These are phyloP conservation scores for Phaeoacremonium minimum DNA, from an alignment of 2,329 filamentous ascomycete genomes.

Conservation along the genomic window DNA sequence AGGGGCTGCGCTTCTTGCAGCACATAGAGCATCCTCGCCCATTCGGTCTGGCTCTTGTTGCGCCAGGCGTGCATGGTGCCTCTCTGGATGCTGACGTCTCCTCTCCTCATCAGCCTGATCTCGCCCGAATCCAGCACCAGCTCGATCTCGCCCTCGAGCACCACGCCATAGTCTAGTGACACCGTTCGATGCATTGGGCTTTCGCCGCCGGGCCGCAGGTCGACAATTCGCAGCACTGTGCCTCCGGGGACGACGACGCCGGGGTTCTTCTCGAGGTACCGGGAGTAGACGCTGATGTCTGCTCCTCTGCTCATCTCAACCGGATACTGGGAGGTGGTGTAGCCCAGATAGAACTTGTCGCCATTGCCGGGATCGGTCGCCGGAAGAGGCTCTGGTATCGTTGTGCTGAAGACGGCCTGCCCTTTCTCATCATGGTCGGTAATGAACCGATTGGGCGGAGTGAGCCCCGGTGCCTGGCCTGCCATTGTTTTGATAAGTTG, in stretches of 20 bases:
- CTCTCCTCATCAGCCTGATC: conserved; percentile 31
- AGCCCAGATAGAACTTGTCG: conserved; percentile 24
- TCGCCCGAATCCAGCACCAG: conserved; percentile 42
- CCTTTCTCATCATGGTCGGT: conserved; percentile 27
- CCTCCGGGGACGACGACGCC: conserved; percentile 42
- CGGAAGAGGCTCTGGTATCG: conserved; percentile 16
- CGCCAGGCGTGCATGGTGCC: conserved; percentile 39
- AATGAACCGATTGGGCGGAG: conserved; percentile 19
- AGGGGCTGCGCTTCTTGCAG: conserved; percentile 20
- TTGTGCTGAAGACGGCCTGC: conserved; percentile 25
- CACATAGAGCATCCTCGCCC: conserved; percentile 34
- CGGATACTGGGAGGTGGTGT: conserved; percentile 42
- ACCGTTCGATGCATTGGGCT: conserved; percentile 42
- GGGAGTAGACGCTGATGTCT: conserved; percentile 40
- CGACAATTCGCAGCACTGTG: conserved; percentile 37
- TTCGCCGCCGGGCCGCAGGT: conserved; percentile 34
- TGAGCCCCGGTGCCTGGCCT: too few relatives aligned
- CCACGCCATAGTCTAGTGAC: conserved; percentile 43
- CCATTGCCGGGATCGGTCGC: conserved; percentile 23
- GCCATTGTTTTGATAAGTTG: too few relatives aligned
- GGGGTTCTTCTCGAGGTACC: conserved; percentile 36
- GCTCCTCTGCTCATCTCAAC: conserved; percentile 35
- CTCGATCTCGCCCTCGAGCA: conserved; percentile 44
- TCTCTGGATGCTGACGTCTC: conserved; percentile 44
- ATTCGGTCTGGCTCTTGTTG: conserved; percentile 30